phyloP scores from a whole-genome alignment of 805 yeast species.

The Komagataella kurtzmanii region DNA sequence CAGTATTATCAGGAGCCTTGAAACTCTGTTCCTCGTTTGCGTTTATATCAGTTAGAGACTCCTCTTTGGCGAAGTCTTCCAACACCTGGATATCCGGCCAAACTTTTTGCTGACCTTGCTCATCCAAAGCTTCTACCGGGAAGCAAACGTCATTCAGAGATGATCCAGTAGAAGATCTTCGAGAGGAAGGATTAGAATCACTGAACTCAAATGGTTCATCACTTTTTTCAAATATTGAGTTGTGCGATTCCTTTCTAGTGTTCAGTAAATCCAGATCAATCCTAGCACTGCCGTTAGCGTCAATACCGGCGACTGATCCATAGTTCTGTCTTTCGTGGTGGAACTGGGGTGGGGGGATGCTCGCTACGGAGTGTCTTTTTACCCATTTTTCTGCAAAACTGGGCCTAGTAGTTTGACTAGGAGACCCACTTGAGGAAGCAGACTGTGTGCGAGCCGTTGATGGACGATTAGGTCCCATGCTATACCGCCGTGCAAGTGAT shows the following conservation, averaged over 20 bases:
- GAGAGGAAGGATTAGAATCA: conserved; percentile 47
- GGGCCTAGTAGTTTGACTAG: conserved; percentile 6
- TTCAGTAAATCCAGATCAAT: conserved; percentile 13
- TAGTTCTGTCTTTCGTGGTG: not conserved
- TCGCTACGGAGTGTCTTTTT: conserved; percentile 6
- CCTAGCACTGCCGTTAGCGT: not conserved
- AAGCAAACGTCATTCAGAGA: conserved; percentile 89
- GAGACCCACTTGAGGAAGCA: not conserved
- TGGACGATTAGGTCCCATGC: not conserved
- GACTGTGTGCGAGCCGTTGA: not conserved
- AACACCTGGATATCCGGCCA: conserved; percentile 84
- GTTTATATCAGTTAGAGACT: conserved; percentile 21
- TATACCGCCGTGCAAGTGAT: not conserved
- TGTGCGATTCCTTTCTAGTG: conserved; percentile 19
- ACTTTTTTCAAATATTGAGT: not conserved
- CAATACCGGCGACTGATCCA: not conserved
- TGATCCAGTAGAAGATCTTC: conserved; percentile 49
- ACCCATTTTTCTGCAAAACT: conserved; percentile 17
- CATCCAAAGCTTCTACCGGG: conserved; percentile 48
- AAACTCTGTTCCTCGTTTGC: conserved; percentile 13
- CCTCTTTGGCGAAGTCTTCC: conserved; percentile 68
- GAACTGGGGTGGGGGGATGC: not conserved
- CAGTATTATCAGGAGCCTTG: conserved; percentile 7
- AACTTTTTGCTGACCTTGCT: conserved; percentile 17
- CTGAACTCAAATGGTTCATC: not conserved